Evolutionary conservation across 2,329 filamentous ascomycete species (phyloP), one percentile per base, ranked within the genome.

Genomic region (Aspergillus transmontanensis): DNA sequence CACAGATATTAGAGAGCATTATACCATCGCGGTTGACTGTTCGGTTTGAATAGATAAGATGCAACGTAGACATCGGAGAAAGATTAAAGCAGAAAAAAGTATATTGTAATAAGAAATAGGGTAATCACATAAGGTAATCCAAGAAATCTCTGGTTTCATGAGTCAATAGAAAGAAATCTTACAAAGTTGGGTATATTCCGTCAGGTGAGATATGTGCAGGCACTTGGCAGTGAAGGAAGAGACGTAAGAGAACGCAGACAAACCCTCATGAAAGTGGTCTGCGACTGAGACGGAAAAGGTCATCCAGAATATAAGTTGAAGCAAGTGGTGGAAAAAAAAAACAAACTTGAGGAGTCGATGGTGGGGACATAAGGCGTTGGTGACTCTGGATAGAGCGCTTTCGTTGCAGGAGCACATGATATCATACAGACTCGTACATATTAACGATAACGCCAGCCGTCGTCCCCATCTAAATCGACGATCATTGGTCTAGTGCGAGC

Each of bases 351-450:
- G 19, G 56, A 6, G 28, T 51, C 26, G 28, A 51, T 34, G 10
- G 7, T 45, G 55, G 28, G 19, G 59, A 46, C 46, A 62, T 46
- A 53, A 19, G 30, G 55, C 50, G 58, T 58, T 45, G 34, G 45
- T 26, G 63, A 58, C 55, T 43, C 36, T 51, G 36, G 63, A 36
- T 60, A 53, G 53, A 46, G 55, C 57, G 41, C 63, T 57, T 70
- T 69, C 67, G 63, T 72, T 66, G 67, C 65, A 60, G 65, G 68
- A 66, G 66, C 64, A 64, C 23, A 51, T 53, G 46, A 57, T 59
- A 61, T 58, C 66, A 60, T 61, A 56, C 39, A 66, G 59, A 36
- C 57, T 61, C 41, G 58, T 66, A 62, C 59, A 59, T 58, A 57
- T 57, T 61, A 64, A 55, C 62, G 64, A 62, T 32, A 39, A 66